Conservation (phyloP, 805 yeast species). For the Nakazawaea holstii region DNA sequence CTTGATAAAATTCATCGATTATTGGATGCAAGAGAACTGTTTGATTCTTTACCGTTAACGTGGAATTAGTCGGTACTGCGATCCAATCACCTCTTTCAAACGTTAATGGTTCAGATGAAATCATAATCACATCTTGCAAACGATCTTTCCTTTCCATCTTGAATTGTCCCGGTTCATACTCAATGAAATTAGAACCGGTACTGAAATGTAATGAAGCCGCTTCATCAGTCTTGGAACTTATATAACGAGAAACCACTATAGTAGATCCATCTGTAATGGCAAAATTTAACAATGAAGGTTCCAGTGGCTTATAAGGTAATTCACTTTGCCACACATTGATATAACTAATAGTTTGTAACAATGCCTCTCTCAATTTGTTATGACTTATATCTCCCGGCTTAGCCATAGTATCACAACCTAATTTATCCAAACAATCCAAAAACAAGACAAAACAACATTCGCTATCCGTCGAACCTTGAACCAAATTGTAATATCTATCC, state of each 20-base stretch:
- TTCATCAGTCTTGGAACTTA: conserved; percentile 85
- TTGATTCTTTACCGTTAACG: conserved; percentile 74
- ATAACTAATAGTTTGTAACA: conserved; percentile 65
- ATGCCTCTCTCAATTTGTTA: conserved; percentile 56
- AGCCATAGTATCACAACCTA: conserved; percentile 68
- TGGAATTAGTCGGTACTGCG: conserved; percentile 89
- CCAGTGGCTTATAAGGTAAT: conserved; percentile 38
- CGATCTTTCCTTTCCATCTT: conserved; percentile 91
- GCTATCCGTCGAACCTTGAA: conserved; percentile 94
- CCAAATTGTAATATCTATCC: conserved; percentile 71
- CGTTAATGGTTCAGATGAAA: conserved; percentile 94
- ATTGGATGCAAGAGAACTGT: conserved; percentile 90
- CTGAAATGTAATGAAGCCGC: conserved; percentile 95
- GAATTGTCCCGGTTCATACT: conserved; percentile 86
- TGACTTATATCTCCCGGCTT: conserved; percentile 46
- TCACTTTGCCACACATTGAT: conserved; percentile 78
- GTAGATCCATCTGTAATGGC: conserved; percentile 92
- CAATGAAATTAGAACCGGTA: conserved; percentile 87
- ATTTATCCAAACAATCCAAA: conserved; percentile 64
- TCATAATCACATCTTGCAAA: conserved; percentile 88
- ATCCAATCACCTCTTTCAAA: conserved; percentile 98
- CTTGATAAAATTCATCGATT: conserved; percentile 79
- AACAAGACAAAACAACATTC: conserved; percentile 93
- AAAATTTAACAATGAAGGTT: conserved; percentile 85
- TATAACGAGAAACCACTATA: conserved; percentile 82